Evolutionary conservation across 2,329 filamentous ascomycete species (phyloP), one percentile per base, ranked within the genome.

Genomic region (Clathrospora elynae): DNA sequence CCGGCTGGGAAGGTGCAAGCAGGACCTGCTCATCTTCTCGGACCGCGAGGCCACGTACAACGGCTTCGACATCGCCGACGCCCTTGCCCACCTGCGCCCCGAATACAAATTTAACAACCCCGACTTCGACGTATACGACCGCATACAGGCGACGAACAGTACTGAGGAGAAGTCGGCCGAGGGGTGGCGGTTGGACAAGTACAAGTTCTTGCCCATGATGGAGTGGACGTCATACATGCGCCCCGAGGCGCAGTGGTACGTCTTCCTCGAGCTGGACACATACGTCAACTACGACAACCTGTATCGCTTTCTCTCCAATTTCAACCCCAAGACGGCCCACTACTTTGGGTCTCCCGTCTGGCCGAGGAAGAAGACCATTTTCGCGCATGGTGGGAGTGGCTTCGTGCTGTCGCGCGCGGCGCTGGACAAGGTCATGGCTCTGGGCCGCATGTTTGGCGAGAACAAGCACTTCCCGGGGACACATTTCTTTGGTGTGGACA

Each of bases 131-230:
- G 68, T 80, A 35, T 80, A 81, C 64, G 67, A 72, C 20, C 56
- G 61, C 28, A 65, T 75, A 25, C 78, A 77, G 48, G 70, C 70
- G 9, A 43, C 55, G 24, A 62, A 68, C 22, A 59, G 41, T 42
- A 68, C 42, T 47, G 56, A 48, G 52, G 69, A 59, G 40, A 77
- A 78, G 54, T 75, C 75, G 73, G 72, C 44, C 32, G 74, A 78
- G 0, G 78, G 76, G 24, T 80, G 78, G 78, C 73, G 71, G 43
- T 64, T 81, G 25, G 78, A 82, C 59, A 80, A 80, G 54, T 82
- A 78, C 77, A 82, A 81, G 62, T 80, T 80, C 57, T 67, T 81
- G 28, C 78, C 78, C 8, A 75, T 81, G 69, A 75, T 78, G 25
- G 75, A 78, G 52, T 75, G 78, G 58, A 73, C 77, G 1, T 68